phyloP scores from a whole-genome alignment of 257 asterid species.

The Plectranthus barbatus region DNA sequence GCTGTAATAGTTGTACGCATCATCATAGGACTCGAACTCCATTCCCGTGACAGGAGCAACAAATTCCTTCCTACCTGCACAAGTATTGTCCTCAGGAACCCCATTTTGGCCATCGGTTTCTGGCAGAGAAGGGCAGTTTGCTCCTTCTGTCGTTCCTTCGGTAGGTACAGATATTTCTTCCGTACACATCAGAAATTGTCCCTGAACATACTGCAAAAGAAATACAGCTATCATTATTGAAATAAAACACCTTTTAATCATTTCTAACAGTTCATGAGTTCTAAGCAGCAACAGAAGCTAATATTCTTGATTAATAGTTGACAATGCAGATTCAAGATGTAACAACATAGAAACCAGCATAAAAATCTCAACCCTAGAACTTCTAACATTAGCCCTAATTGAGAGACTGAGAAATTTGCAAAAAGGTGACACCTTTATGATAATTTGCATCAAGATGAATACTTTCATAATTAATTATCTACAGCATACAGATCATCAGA shows the following conservation, averaged over 20 bases:
- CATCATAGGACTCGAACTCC: conserved; percentile 82
- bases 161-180: conserved; percentile 39
- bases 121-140: conserved; percentile 14
- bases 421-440: not conserved
- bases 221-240: not conserved
- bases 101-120: conserved; percentile 24
- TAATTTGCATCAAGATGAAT: not conserved
- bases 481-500: not conserved
- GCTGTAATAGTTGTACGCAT: conserved; percentile 73
- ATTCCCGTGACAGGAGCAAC: conserved; percentile 60
- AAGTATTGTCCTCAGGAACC: conserved; percentile 7
- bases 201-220: not conserved
- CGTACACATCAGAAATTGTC: conserved; percentile 28
- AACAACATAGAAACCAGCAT: too few species aligned
- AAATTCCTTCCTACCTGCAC: conserved; percentile 35
- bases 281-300: not conserved
- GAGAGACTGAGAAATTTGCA: not conserved
- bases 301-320: not conserved
- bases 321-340: not conserved
- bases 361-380: too few species aligned
- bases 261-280: not conserved
- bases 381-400: not conserved
- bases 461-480: not conserved
- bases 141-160: conserved; percentile 21
- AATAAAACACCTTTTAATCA: not conserved